These are phyloP conservation scores for Fonsecaea nubica DNA, from an alignment of 2,329 filamentous ascomycete species.

Conservation along the genomic window DNA sequence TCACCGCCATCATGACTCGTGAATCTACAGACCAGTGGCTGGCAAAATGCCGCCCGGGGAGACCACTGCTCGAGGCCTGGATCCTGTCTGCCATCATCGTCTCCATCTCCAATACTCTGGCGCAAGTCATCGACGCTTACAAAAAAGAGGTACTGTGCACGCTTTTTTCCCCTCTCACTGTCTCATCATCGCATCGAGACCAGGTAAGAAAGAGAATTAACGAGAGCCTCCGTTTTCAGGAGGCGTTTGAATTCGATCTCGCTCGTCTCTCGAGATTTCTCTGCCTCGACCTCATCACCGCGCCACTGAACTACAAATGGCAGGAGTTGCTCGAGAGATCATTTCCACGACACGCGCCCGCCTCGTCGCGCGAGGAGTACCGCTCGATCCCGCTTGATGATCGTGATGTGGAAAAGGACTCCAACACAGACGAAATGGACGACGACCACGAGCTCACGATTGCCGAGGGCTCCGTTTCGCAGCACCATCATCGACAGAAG, in stretches of 20 bases:
- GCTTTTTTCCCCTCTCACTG: background rate
- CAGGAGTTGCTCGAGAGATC: constrained; percentile 62
- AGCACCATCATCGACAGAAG: background rate
- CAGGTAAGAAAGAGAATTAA: background rate
- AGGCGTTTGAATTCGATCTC: constrained; percentile 55
- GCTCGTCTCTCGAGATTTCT: constrained; percentile 62
- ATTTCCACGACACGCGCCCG: constrained; percentile 53
- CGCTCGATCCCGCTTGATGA: constrained; percentile 26
- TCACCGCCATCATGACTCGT: constrained; percentile 4
- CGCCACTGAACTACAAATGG: constrained; percentile 66
- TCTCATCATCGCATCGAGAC: background rate
- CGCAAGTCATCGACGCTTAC: constrained; percentile 61
- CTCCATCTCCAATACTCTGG: constrained; percentile 61
- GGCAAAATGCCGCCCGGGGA: constrained; percentile 9
- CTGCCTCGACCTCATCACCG: constrained; percentile 59
- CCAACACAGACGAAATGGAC: constrained; percentile 27
- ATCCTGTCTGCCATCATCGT: constrained; percentile 61
- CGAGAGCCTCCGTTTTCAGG: constrained; percentile 39
- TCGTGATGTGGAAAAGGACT: constrained; percentile 30
- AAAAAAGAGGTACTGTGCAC: constrained; percentile 48
- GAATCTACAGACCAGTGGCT: constrained; percentile 4
- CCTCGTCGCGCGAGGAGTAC: background rate
- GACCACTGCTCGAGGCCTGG: constrained; percentile 63
- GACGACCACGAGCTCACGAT: background rate
- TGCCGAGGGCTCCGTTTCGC: background rate